Conservation (phyloP, 1,284 basidiomycete genomes). For the Papiliotrema flavescens region DNA sequence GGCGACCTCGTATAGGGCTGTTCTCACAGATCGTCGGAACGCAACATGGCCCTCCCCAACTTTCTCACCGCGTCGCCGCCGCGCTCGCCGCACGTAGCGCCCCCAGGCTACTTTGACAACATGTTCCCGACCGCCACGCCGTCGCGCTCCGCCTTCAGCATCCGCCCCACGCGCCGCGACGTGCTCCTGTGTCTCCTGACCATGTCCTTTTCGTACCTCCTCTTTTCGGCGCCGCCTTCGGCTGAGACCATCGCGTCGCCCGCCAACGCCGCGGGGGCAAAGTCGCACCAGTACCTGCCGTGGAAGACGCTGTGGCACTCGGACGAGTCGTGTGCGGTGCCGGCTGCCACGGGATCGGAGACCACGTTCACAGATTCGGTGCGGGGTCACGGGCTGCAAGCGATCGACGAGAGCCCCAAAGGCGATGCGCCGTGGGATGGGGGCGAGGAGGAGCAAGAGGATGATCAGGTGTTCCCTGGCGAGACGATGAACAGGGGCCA, state of each 20-base stretch:
- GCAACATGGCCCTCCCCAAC: constrained; percentile 13
- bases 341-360: background rate
- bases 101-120: constrained; percentile 9
- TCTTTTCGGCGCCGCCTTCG: constrained; percentile 19
- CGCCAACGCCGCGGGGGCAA: background rate
- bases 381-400: background rate
- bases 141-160: background rate
- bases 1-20: too few relatives aligned
- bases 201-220: constrained; percentile 37
- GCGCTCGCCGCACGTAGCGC: constrained; percentile 23
- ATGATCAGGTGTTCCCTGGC: constrained; percentile 27
- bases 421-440: constrained; percentile 1
- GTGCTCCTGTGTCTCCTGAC: constrained; percentile 40
- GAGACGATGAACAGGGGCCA: constrained; percentile 30
- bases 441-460: constrained; percentile 20
- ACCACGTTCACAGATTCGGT: background rate
- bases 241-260: background rate
- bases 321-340: background rate
- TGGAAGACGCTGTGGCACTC: background rate
- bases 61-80: constrained; percentile 21
- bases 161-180: constrained; percentile 43
- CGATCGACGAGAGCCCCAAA: background rate
- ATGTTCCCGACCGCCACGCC: constrained; percentile 6
- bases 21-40: background rate
- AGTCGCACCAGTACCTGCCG: background rate